Conservation (phyloP, 2,329 filamentous ascomycete species). For the Arthrobotrys entomopaga region DNA sequence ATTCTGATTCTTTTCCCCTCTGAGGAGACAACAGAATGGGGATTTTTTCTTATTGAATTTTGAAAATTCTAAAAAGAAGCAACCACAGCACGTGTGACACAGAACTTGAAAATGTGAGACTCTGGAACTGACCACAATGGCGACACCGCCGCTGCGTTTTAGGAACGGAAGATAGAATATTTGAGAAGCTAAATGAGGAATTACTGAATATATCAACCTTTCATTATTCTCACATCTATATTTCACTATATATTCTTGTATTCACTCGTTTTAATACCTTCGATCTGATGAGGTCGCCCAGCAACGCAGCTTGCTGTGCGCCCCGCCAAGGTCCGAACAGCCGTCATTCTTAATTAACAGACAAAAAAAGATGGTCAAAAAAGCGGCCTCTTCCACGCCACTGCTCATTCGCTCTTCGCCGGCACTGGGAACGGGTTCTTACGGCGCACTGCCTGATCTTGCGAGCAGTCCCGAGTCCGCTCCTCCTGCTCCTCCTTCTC, state of each 20-base stretch:
- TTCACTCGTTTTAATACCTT: not conserved
- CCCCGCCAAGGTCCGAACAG: constrained; percentile 19
- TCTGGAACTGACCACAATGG: constrained; percentile 25
- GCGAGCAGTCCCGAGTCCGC: constrained; percentile 41
- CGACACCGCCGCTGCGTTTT: constrained; percentile 14
- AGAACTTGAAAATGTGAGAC: constrained; percentile 10
- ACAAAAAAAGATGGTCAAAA: constrained; percentile 23
- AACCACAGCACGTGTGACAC: constrained; percentile 32
- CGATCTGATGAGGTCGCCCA: constrained; percentile 14
- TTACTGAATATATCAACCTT: not conserved
- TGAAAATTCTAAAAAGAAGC: not conserved
- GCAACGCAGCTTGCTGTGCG: constrained; percentile 22
- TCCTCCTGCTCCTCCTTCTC: constrained; percentile 14
- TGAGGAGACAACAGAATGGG: not conserved
- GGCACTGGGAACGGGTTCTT: constrained; percentile 71
- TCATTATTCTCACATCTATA: not conserved
- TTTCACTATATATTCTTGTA: not conserved
- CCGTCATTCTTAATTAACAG: not conserved
- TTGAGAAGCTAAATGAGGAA: not conserved
- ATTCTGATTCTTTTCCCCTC: not conserved
- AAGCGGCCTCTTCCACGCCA: constrained; percentile 61
- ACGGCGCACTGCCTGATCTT: constrained; percentile 68
- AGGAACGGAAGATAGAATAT: constrained; percentile 8
- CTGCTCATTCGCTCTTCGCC: constrained; percentile 71
- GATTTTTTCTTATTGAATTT: not conserved